Evolutionary conservation across 2,329 filamentous ascomycete species (phyloP), one percentile per base, ranked within the genome.

Genomic region (Biscogniauxia marginata): DNA sequence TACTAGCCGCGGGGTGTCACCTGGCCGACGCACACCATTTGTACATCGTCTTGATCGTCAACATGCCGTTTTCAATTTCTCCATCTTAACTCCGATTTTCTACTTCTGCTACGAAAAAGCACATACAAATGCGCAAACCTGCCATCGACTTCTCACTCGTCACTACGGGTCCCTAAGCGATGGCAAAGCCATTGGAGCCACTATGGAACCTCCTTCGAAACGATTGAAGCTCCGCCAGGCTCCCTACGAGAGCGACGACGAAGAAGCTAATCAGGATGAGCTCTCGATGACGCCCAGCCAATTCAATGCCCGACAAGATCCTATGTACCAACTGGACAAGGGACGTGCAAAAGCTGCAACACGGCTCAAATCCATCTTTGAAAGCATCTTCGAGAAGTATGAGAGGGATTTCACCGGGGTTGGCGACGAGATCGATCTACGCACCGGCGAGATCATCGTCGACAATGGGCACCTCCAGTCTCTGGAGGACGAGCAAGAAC

Each of bases 351-450:
- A 81, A 53, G 89, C 91, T 55, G 86, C 90, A 59, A 77, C 80
- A 60, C 86, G 85, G 56, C 82, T 96, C 44, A 93, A 95, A 71
- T 87, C 85, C n/a, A 86, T 86, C 4, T 95, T 96, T 70, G 92
- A 96, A 69, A 79, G 84, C 54, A 96, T 98, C 54, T 96, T 96
- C 70, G 84, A 88, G 58, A 97, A 96, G 72, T 97, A 96, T 71
- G 86, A 82, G 52, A 86, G 81, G 61, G 89, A 97, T 70, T 96
- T 96, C 67, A 85, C 86, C 1, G 89, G 87, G 4, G 81, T 93
- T 50, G 92, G 88, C 53, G 93, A 98, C 72, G 92, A 96, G 74
- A 92, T 98, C 66, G 91, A 98, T 71, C 78, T 96, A 55, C 78
- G 80, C 50, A 93, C 90, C 0, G 92, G 91, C 53, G 79, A 90